These are phyloP conservation scores for Sclerotinia spermophila DNA, from an alignment of 2,329 filamentous ascomycete genomes.

Conservation along the genomic window DNA sequence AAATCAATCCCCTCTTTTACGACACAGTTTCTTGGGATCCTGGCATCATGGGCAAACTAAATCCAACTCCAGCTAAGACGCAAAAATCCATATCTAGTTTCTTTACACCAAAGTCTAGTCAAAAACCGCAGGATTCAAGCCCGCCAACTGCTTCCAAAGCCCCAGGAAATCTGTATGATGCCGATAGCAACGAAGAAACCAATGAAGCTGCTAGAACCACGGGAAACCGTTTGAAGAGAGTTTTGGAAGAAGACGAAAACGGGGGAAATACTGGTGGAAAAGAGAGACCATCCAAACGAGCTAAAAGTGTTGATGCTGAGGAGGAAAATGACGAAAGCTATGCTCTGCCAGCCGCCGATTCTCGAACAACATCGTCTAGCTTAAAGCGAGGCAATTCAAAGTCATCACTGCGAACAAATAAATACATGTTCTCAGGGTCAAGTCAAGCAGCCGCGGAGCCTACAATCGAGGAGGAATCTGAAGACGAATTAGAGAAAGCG, in stretches of 20 bases:
- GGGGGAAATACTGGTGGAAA: slow-evolving; percentile 42
- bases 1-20: background rate
- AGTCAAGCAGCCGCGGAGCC: slow-evolving; percentile 30
- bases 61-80: slow-evolving; percentile 41
- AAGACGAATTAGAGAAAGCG: slow-evolving; percentile 50
- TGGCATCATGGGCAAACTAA: slow-evolving; percentile 29
- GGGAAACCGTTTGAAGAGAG: slow-evolving; percentile 44
- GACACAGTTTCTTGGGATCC: background rate
- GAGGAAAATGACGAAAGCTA: slow-evolving; percentile 42
- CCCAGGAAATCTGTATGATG: slow-evolving; percentile 30
- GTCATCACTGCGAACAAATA: slow-evolving; percentile 45
- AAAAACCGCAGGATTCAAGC: slow-evolving; percentile 30
- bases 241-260: slow-evolving; percentile 47
- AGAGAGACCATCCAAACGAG: slow-evolving; percentile 44
- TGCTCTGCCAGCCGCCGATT: slow-evolving; percentile 42
- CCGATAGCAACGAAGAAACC: slow-evolving; percentile 31
- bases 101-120: slow-evolving; percentile 58
- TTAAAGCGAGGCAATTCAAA: slow-evolving; percentile 26
- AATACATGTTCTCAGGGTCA: slow-evolving; percentile 49
- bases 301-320: slow-evolving; percentile 38
- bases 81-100: slow-evolving; percentile 85
- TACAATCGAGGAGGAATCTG: slow-evolving; percentile 38
- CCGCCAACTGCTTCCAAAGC: slow-evolving; percentile 30
- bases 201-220: slow-evolving; percentile 18
- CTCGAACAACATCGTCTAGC: slow-evolving; percentile 33